Percentiles rank a stretch among this genome's conserved stretches.
These are phyloP conservation scores for Trametes coccinea DNA, from an alignment of 768 basidiomycete species.

Conservation along the genomic window DNA sequence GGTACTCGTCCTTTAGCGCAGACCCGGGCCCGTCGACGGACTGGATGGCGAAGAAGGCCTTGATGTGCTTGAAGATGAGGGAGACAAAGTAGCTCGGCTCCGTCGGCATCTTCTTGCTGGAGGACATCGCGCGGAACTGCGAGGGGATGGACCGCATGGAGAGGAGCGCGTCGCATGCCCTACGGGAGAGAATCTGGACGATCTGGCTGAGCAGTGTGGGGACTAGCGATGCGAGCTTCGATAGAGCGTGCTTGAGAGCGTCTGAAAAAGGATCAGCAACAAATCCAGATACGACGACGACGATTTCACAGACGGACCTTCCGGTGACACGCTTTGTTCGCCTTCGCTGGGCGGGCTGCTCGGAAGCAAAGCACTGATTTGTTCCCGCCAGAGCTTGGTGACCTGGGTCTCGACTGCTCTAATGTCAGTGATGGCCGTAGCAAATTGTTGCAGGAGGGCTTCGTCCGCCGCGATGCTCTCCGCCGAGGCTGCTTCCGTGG, in stretches of 20 bases:
- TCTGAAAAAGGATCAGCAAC: conserved; percentile 37
- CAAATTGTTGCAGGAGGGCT: conserved; percentile 59
- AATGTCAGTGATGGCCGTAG: conserved; percentile 70
- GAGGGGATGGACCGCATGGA: conserved; percentile 87
- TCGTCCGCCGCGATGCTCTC: conserved; percentile 68
- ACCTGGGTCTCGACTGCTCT: conserved; percentile 54
- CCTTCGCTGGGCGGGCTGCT: conserved; percentile 32
- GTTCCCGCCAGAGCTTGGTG: conserved; percentile 63
- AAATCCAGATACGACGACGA: background rate
- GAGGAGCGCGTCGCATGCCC: conserved; percentile 84
- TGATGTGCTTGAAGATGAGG: conserved; percentile 78
- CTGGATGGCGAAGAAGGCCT: conserved; percentile 68
- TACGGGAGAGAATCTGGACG: conserved; percentile 65
- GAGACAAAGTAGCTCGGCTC: conserved; percentile 88
- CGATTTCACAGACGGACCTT: conserved; percentile 46
- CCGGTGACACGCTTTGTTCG: conserved; percentile 39
- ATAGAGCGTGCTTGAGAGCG: conserved; percentile 55
- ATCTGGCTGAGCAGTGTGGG: conserved; percentile 64
- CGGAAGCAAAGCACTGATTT: conserved; percentile 63
- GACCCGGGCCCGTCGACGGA: conserved; percentile 58
- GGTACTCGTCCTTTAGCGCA: conserved; percentile 54
- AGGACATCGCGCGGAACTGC: conserved; percentile 80
- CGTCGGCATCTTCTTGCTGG: conserved; percentile 65
- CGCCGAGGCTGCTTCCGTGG: conserved; percentile 48
- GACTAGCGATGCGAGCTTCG: conserved; percentile 50